Evolutionary conservation across 352 stramenopile species (phyloP), one percentile per base, ranked within the genome.

Genomic region (Phytopythium helicoides): DNA sequence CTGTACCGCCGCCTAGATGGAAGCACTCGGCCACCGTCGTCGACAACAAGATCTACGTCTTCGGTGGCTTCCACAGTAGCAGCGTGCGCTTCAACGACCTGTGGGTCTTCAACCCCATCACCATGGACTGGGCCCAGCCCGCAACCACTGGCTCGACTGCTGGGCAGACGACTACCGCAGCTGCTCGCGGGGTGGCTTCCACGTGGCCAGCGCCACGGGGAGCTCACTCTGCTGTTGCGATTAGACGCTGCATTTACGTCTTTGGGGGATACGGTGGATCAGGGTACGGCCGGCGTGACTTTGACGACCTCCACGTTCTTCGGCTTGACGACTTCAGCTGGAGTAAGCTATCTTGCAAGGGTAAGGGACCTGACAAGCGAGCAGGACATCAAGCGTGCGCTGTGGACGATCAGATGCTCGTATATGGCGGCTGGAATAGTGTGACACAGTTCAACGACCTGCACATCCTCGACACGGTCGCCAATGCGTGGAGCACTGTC

Each of bases 81-180:
- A 78, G 76, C 3, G 71, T 71, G 44, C 78, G 93, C 9, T 97
- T 98, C 44, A 98, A 98, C 49, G 96, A 99, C 63, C 50, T 98
- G n/a, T 99, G 96, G 94, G 64, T 98, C 40, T 97, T 98, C 58
- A 97, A 98, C 48, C 91, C 93, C 11, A 91, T 92, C 61, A 97
- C 75, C 19, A 85, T 98, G 62, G 84, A 89, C 46, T 99, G 96
- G 95, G 78, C 62, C 6, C 88, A 97, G 52, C 47, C n/a, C n/a
- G n/a, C 61, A 1, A 22, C 12, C 19, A 15, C 28, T 0, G 11
- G 8, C 6, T 54, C 47, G 0, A 56, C 61, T 4, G 3, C 54
- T 3, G n/a, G 22, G 8, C 16, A 38, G 9, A 6, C 52, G 6
- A 71, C 64, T 23, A 47, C 68, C 18, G 41, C 56, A 3, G 47